Evolutionary conservation across 257 asterid genomes (phyloP).

Genomic region (Solanum lycopersicoides): DNA sequence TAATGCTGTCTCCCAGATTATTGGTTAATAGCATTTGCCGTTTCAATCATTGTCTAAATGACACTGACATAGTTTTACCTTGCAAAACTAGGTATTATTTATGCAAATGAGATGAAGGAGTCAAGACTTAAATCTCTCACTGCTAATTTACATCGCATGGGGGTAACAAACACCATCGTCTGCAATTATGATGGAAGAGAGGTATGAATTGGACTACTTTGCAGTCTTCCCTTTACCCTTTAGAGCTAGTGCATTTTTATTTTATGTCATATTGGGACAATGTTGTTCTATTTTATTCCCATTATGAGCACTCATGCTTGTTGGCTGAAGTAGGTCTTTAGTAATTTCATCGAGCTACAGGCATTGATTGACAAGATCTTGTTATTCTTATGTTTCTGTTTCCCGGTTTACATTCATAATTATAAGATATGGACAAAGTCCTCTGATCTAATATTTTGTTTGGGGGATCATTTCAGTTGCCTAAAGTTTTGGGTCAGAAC

Average conservation of each 20-base stretch:
- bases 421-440: neutral
- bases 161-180: constrained; percentile 83
- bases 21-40: neutral
- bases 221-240: neutral
- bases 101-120: constrained; percentile 90
- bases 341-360: neutral
- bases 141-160: constrained; percentile 87
- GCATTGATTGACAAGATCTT: neutral
- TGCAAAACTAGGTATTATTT: constrained; percentile 56
- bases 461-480: constrained; percentile 39
- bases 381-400: neutral
- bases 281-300: neutral
- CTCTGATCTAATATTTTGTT: neutral
- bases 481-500: constrained; percentile 69
- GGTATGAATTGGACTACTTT: constrained; percentile 27
- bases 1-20: neutral
- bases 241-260: neutral
- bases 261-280: neutral
- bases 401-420: neutral
- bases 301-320: neutral
- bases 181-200: constrained; percentile 86
- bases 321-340: neutral
- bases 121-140: constrained; percentile 79
- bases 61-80: neutral
- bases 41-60: neutral